phyloP scores from a whole-genome alignment of 2,329 filamentous ascomycete genomes.

The Fusarium longipes region DNA sequence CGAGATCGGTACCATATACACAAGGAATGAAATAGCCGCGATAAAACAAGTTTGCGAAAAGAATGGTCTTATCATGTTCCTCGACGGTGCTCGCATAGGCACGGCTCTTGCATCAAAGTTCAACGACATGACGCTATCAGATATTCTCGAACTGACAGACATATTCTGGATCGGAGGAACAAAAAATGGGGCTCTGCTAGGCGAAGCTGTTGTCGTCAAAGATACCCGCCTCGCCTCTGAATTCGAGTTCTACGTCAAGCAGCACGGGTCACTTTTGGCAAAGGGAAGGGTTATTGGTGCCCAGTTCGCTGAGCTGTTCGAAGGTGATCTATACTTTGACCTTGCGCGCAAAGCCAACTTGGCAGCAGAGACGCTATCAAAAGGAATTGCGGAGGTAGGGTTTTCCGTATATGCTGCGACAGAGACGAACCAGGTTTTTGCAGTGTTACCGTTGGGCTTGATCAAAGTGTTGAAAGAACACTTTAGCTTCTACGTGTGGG shows the following conservation, averaged over 20 bases:
- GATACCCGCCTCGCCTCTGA: conserved; percentile 55
- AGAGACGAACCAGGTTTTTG: conserved; percentile 65
- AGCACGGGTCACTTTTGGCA: conserved; percentile 62
- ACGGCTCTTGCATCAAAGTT: conserved; percentile 55
- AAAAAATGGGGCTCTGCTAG: conserved; percentile 62
- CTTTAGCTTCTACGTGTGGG: conserved; percentile 62
- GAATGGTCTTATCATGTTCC: conserved; percentile 56
- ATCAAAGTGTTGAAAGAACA: conserved; percentile 55
- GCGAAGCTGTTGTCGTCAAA: conserved; percentile 63
- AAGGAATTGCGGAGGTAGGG: conserved; percentile 55
- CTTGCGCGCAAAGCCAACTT: conserved; percentile 58
- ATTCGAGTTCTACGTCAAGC: conserved; percentile 64
- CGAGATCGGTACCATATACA: conserved; percentile 62
- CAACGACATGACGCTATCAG: conserved; percentile 57
- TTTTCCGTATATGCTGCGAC: conserved; percentile 57
- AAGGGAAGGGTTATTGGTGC: conserved; percentile 62
- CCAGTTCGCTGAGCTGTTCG: conserved; percentile 63
- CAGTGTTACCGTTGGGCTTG: conserved; percentile 54
- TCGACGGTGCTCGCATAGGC: conserved; percentile 61
- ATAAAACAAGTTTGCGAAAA: conserved; percentile 58
- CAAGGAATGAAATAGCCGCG: conserved; percentile 54
- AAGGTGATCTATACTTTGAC: conserved; percentile 58
- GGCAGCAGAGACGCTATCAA: conserved; percentile 58
- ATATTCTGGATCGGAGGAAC: conserved; percentile 67
- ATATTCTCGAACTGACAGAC: conserved; percentile 60